These are phyloP conservation scores for Rhynchospora pubera DNA, from an alignment of 176 grass and related monocot species.

Conservation along the genomic window DNA sequence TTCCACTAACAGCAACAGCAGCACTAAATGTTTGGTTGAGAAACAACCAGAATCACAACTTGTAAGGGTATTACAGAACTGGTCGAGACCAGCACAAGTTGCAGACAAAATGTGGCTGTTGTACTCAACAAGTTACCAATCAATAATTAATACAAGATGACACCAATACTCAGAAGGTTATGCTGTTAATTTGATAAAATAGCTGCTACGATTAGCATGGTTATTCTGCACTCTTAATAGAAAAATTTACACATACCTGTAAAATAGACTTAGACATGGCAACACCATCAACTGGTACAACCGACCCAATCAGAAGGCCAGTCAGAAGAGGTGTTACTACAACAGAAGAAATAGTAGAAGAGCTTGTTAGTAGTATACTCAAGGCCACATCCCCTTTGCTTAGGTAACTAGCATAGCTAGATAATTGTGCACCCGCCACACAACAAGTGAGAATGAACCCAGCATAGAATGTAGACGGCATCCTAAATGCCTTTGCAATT, in stretches of 20 bases:
- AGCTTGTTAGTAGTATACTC: conserved; percentile 87
- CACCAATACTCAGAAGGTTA: background rate
- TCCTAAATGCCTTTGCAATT: conserved; percentile 59
- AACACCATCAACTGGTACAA: conserved; percentile 74
- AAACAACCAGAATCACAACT: background rate
- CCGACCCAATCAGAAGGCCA: conserved; percentile 75
- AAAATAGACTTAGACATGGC: conserved; percentile 93
- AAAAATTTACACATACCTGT: conserved; percentile 43
- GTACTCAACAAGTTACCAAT: background rate
- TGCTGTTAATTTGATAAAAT: background rate
- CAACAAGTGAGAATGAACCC: conserved; percentile 90
- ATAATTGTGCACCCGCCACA: conserved; percentile 73
- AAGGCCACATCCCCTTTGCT: conserved; percentile 88
- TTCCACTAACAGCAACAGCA: background rate
- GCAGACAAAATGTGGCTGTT: background rate
- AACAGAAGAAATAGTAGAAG: conserved; percentile 83
- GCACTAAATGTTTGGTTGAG: background rate
- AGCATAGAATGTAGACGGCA: conserved; percentile 56
- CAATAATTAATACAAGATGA: no score
- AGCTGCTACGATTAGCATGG: background rate
- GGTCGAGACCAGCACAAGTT: background rate
- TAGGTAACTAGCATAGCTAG: conserved; percentile 88
- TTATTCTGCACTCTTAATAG: background rate
- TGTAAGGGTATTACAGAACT: background rate
- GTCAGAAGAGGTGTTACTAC: conserved; percentile 75